These are phyloP conservation scores for Acanthamoeba royreba DNA, from an alignment of 208 protist species.

Conservation along the genomic window DNA sequence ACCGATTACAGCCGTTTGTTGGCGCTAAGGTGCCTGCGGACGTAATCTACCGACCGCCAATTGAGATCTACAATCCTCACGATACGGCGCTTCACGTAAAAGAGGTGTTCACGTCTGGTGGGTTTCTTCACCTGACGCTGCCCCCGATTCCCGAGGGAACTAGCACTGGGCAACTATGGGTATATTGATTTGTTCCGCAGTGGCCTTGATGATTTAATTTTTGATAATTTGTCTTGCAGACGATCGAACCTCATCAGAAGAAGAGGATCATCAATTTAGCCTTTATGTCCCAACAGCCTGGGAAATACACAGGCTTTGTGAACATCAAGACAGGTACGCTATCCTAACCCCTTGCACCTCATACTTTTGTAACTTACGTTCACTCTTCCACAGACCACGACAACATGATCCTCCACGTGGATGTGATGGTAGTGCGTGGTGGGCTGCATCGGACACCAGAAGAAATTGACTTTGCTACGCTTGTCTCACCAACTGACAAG, in stretches of 20 bases:
- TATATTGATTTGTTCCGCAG: background rate
- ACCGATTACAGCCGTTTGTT: conserved; percentile 27
- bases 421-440: conserved; percentile 26
- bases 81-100: conserved; percentile 20
- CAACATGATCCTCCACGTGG: conserved; percentile 49
- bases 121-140: conserved; percentile 51
- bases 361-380: too few relatives aligned
- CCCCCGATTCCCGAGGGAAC: background rate
- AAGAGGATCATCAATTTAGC: conserved; percentile 26
- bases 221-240: background rate
- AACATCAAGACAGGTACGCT: conserved; percentile 50
- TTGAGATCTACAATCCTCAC: conserved; percentile 44
- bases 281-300: conserved; percentile 33
- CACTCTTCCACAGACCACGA: too few relatives aligned
- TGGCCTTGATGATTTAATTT: background rate
- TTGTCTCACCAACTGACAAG: background rate
- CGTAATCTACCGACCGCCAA: conserved; percentile 17
- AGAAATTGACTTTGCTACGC: conserved; percentile 38
- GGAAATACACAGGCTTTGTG: conserved; percentile 45
- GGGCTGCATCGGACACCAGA: conserved; percentile 39
- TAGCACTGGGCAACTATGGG: background rate
- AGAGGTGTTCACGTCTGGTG: conserved; percentile 38
- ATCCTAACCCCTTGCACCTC: too few relatives aligned
- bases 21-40: conserved; percentile 24
- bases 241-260: background rate